Evolutionary conservation across 257 asterid genomes (phyloP).

Genomic region (Gardenia jasminoides): DNA sequence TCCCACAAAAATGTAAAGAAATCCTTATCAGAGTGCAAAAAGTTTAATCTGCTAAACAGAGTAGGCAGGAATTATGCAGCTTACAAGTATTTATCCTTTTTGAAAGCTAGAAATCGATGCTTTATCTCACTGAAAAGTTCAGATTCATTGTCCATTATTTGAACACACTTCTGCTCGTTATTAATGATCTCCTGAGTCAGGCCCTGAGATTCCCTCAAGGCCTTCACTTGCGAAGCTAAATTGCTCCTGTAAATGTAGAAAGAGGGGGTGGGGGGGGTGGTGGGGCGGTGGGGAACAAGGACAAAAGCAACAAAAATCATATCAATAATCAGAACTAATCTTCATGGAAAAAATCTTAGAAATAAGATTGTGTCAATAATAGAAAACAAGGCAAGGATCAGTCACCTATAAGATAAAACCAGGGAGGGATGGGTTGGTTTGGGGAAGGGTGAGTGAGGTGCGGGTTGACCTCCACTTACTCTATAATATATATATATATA

Average conservation of each 20-base stretch:
- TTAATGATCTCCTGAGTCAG: constrained; percentile 44
- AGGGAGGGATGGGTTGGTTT: too few relatives aligned
- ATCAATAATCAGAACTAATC: not conserved
- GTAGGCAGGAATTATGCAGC: constrained; percentile 20
- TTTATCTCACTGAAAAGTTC: constrained; percentile 65
- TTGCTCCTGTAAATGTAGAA: constrained; percentile 38
- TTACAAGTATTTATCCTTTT: constrained; percentile 77
- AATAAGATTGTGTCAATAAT: too few relatives aligned
- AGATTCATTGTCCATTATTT: constrained; percentile 28
- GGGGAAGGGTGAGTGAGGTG: too few relatives aligned
- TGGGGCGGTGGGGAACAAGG: too few relatives aligned
- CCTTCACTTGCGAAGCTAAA: constrained; percentile 49
- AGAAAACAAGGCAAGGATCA: not conserved
- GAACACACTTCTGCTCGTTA: constrained; percentile 34
- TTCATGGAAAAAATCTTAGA: not conserved
- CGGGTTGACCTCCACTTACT: too few relatives aligned
- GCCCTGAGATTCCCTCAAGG: constrained; percentile 48
- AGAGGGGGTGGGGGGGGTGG: too few relatives aligned
- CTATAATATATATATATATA: too few relatives aligned
- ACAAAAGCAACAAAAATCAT: not conserved
- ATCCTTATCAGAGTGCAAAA: not conserved
- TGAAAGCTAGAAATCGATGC: constrained; percentile 76
- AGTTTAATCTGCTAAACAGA: not conserved
- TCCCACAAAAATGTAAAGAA: constrained; percentile 12
- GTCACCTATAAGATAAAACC: too few relatives aligned